Conservation (phyloP, 371 early-diverging fungal genomes). For the Mucor irregularis region DNA sequence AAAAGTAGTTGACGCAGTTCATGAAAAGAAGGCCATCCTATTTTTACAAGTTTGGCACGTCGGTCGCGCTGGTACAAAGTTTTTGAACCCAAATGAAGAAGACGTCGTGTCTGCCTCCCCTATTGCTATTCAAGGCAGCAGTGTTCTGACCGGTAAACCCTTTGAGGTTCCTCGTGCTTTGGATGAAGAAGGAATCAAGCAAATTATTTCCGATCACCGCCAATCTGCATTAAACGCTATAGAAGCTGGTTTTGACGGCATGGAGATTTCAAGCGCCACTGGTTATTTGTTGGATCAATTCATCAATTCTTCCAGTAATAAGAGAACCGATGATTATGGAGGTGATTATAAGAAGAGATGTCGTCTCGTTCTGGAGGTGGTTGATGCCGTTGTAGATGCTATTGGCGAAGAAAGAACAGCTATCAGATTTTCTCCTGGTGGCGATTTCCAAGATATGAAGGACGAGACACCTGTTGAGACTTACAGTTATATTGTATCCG, state of each 20-base stretch:
- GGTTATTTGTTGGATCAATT: slow-evolving; percentile 69
- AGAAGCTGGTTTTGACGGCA: slow-evolving; percentile 61
- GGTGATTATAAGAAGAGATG: slow-evolving; percentile 75
- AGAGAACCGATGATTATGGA: slow-evolving; percentile 57
- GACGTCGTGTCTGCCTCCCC: slow-evolving; percentile 22
- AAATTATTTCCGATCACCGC: slow-evolving; percentile 58
- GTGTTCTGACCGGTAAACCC: background rate
- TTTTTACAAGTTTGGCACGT: slow-evolving; percentile 54
- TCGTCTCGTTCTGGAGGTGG: slow-evolving; percentile 62
- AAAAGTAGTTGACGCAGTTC: slow-evolving; percentile 49
- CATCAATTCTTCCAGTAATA: slow-evolving; percentile 51
- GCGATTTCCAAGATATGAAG: slow-evolving; percentile 19
- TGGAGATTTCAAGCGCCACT: slow-evolving; percentile 71
- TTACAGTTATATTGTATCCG: slow-evolving; percentile 20
- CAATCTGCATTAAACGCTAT: slow-evolving; percentile 39
- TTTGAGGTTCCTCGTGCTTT: slow-evolving; percentile 60
- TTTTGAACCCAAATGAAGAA: background rate
- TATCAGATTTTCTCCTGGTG: slow-evolving; percentile 20
- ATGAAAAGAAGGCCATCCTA: slow-evolving; percentile 47
- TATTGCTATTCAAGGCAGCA: slow-evolving; percentile 1
- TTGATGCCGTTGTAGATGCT: slow-evolving; percentile 46
- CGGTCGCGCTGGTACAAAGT: slow-evolving; percentile 21
- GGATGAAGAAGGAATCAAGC: slow-evolving; percentile 60
- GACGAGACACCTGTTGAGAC: slow-evolving; percentile 30
- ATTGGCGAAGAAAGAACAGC: slow-evolving; percentile 22